phyloP scores from a whole-genome alignment of 768 basidiomycete genomes.

The Hemileccinum impolitum region DNA sequence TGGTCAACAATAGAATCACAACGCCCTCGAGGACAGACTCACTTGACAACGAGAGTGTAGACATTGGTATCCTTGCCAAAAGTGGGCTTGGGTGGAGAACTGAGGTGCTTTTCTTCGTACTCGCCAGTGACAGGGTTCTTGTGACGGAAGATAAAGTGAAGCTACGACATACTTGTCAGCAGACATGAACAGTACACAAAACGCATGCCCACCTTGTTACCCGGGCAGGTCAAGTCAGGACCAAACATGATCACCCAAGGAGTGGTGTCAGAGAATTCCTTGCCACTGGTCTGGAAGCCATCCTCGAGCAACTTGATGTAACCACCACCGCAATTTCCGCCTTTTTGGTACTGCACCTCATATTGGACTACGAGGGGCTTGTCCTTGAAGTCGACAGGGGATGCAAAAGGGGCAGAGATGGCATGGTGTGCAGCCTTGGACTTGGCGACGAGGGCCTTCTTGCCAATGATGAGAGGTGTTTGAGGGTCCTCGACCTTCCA shows the following conservation, averaged over 20 bases:
- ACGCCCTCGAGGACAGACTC: constrained; percentile 30
- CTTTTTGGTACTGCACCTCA: constrained; percentile 99
- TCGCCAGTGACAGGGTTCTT: constrained; percentile 90
- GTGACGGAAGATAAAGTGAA: constrained; percentile 99
- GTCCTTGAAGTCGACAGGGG: constrained; percentile 73
- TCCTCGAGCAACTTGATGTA: constrained; percentile 95
- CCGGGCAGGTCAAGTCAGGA: constrained; percentile 91
- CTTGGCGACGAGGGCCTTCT: constrained; percentile 92
- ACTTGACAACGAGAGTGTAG: constrained; percentile 93
- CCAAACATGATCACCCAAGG: constrained; percentile 98
- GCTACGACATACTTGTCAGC: constrained; percentile 38
- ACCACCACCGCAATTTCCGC: constrained; percentile 98
- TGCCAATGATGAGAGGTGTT: constrained; percentile 72
- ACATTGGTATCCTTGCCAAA: constrained; percentile 91
- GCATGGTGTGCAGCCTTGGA: constrained; percentile 98
- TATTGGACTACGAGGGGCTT: constrained; percentile 95
- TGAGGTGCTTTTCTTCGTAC: constrained; percentile 96
- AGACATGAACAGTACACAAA: not conserved
- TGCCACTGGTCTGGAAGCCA: constrained; percentile 89
- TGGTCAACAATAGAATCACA: constrained; percentile 3
- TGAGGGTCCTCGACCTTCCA: constrained; percentile 94
- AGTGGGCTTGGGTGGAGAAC: constrained; percentile 71
- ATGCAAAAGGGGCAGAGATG: constrained; percentile 87
- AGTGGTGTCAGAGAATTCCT: constrained; percentile 91
- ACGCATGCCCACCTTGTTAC: constrained; percentile 64